These are phyloP conservation scores for Fagopyrum homotropicum DNA, from an alignment of 148 eudicot species.

Conservation along the genomic window DNA sequence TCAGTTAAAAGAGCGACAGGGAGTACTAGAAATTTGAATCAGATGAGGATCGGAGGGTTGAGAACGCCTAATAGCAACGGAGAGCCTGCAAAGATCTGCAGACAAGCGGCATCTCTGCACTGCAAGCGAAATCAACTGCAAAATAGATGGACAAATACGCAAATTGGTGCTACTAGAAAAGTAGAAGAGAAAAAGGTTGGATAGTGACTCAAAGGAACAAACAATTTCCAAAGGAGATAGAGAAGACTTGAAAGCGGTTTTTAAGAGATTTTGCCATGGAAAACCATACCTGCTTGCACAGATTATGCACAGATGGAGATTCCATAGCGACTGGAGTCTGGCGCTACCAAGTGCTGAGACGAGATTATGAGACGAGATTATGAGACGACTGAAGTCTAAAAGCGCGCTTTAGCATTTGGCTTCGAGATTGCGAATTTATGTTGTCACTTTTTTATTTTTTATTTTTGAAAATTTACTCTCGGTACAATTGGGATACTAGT, in stretches of 20 bases:
- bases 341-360: not conserved
- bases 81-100: conserved; percentile 36
- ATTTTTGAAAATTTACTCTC: no score
- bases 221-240: not conserved
- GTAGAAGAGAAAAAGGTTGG: not conserved
- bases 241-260: not conserved
- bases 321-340: conserved; percentile 27
- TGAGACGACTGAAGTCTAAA: no score
- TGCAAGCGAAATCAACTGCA: conserved; percentile 43
- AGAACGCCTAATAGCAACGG: conserved; percentile 30
- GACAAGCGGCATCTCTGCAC: conserved; percentile 48
- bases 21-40: conserved; percentile 37
- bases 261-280: not conserved
- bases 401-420: no score
- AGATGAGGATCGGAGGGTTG: conserved; percentile 23
- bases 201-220: not conserved
- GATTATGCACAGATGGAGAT: conserved; percentile 29
- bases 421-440: no score
- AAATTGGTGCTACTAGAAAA: not conserved
- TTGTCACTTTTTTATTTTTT: no score
- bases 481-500: no score
- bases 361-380: no score
- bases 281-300: conserved; percentile 32
- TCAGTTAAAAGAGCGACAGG: not conserved
- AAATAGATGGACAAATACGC: not conserved